Conservation (phyloP, 1,139 yeast genomes). For the Wickerhamiella pararugosa region DNA sequence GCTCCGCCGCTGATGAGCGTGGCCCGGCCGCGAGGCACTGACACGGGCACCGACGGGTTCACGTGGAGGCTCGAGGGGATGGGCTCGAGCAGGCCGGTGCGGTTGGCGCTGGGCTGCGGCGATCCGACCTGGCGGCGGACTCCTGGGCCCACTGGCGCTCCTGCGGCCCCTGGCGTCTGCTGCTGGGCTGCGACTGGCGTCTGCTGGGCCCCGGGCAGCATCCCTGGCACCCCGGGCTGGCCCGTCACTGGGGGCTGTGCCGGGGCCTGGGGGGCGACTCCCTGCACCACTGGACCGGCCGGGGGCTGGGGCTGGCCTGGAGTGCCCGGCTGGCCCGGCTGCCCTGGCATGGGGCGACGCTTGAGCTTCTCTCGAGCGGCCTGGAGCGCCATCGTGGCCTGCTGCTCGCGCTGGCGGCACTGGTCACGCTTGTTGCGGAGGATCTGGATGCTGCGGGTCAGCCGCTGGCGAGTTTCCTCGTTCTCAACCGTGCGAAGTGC, state of each 20-base stretch:
- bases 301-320: conserved; percentile 8
- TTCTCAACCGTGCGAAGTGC: conserved; percentile 7
- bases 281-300: too few species aligned
- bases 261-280: too few species aligned
- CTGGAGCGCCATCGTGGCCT: conserved; percentile 1
- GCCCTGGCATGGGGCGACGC: conserved; percentile 9
- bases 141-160: neutral
- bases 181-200: conserved; percentile 3
- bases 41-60: conserved; percentile 46
- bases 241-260: neutral
- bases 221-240: neutral
- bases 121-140: too few species aligned
- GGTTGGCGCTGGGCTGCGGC: conserved; percentile 10
- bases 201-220: neutral
- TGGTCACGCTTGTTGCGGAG: conserved; percentile 12
- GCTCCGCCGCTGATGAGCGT: conserved; percentile 55
- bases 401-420: conserved; percentile 16
- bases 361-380: conserved; percentile 3
- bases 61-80: conserved; percentile 56
- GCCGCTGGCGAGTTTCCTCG: conserved; percentile 11
- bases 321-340: conserved; percentile 10
- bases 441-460: conserved; percentile 11
- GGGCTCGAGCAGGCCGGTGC: conserved; percentile 31
- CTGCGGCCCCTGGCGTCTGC: conserved; percentile 5
- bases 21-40: conserved; percentile 55